Evolutionary conservation across 192 early-diverging fungal genomes (phyloP).

Genomic region (Geranomyces michiganensis): DNA sequence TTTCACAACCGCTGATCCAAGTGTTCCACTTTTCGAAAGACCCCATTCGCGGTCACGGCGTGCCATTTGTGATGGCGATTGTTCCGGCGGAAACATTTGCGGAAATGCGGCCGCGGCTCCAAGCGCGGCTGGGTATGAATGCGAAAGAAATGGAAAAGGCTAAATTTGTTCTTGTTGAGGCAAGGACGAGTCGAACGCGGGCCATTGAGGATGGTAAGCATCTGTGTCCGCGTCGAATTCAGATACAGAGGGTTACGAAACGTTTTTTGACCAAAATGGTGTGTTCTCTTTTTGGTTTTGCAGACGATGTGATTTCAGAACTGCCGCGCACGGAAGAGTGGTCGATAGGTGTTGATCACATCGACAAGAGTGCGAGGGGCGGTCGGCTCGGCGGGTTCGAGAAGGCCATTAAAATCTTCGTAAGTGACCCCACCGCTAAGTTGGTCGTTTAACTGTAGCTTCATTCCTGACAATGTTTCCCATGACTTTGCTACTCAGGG

Average conservation of each 20-base stretch:
- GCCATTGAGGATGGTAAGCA: slow-evolving; percentile 52
- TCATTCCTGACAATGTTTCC: too few relatives aligned
- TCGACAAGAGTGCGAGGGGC: slow-evolving; percentile 41
- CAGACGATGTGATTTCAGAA: slow-evolving; percentile 44
- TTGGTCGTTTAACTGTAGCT: too few relatives aligned
- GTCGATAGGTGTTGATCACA: slow-evolving; percentile 50
- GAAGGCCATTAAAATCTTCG: slow-evolving; percentile 55
- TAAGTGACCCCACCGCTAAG: background rate
- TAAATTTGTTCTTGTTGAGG: slow-evolving; percentile 48
- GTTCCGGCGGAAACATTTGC: slow-evolving; percentile 61
- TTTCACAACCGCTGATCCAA: slow-evolving; percentile 49
- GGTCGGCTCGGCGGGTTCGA: slow-evolving; percentile 33
- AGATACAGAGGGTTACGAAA: background rate
- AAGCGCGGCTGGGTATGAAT: slow-evolving; percentile 69
- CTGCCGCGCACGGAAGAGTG: slow-evolving; percentile 16
- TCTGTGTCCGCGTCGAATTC: background rate
- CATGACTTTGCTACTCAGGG: too few relatives aligned
- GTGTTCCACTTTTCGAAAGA: slow-evolving; percentile 83
- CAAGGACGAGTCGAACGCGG: slow-evolving; percentile 2
- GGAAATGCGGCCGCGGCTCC: slow-evolving; percentile 75
- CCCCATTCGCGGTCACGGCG: slow-evolving; percentile 66
- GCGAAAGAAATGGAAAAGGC: slow-evolving; percentile 82
- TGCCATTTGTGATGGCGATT: slow-evolving; percentile 69
- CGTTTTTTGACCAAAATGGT: background rate
- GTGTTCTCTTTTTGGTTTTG: background rate